phyloP scores from a whole-genome alignment of 441 rosid species.

The Adansonia madagascariensis region DNA sequence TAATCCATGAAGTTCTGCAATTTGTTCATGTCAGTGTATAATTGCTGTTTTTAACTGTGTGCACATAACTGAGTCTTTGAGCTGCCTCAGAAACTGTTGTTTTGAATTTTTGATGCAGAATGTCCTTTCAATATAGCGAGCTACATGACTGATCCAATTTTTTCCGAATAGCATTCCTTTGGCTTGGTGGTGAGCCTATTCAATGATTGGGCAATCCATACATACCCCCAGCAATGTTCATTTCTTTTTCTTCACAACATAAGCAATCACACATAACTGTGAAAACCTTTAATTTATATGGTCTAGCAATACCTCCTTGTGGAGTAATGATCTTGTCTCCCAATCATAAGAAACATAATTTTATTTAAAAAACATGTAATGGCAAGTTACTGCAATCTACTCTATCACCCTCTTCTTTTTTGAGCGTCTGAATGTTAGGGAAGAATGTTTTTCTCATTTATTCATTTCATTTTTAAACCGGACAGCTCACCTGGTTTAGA shows the following conservation, averaged over 20 bases:
- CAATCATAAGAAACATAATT: background rate
- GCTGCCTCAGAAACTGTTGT: constrained; percentile 4
- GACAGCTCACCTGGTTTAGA: background rate
- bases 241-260: background rate
- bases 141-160: background rate
- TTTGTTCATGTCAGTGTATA: background rate
- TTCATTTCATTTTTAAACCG: background rate
- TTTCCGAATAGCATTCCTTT: background rate
- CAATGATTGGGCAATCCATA: constrained; percentile 1
- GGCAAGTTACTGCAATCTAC: background rate
- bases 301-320: background rate
- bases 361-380: background rate
- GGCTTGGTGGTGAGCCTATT: background rate
- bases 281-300: background rate
- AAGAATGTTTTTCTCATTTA: background rate
- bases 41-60: background rate
- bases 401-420: background rate
- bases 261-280: background rate
- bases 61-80: constrained; percentile 1
- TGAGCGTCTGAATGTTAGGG: background rate
- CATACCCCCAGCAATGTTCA: background rate
- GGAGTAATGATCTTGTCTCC: background rate
- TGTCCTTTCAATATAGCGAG: background rate
- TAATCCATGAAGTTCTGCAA: constrained; percentile 1
- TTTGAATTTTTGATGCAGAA: background rate